phyloP scores from a whole-genome alignment of 139 green algal species.

The Eudorina sp. region DNA sequence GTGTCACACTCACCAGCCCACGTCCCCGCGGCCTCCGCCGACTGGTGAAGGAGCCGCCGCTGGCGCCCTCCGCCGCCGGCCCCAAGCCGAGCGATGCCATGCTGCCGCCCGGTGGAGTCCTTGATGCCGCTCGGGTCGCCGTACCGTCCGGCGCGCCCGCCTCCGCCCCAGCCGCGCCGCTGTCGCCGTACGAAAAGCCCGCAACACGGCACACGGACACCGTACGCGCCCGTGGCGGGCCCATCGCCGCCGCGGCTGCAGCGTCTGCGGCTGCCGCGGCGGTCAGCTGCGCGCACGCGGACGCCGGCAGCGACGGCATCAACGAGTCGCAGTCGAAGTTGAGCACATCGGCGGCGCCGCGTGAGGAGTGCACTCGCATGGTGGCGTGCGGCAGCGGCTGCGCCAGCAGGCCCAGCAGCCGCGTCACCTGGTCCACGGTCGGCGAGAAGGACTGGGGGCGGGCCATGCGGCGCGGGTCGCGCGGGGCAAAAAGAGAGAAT shows the following conservation, averaged over 20 bases:
- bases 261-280: not conserved
- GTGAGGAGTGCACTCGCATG: not conserved
- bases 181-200: not conserved
- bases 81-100: not conserved
- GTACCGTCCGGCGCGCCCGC: not conserved
- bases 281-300: not conserved
- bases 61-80: not conserved
- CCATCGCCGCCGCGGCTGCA: not conserved
- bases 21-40: no score
- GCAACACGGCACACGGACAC: slow-evolving; percentile 14
- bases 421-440: not conserved
- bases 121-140: not conserved
- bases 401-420: slow-evolving; percentile 22
- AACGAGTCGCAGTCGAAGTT: slow-evolving; percentile 32
- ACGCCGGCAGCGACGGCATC: slow-evolving; percentile 31
- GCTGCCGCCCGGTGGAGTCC: not conserved
- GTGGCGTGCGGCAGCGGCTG: slow-evolving; percentile 30
- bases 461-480: no score
- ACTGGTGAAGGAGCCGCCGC: not conserved
- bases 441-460: not conserved
- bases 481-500: no score
- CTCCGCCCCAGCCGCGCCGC: not conserved
- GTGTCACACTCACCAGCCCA: no score
- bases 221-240: not conserved
- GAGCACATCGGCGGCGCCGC: slow-evolving; percentile 20